Evolutionary conservation across 2,329 filamentous ascomycete species (phyloP).

Genomic region (Fusarium verrucosum): DNA sequence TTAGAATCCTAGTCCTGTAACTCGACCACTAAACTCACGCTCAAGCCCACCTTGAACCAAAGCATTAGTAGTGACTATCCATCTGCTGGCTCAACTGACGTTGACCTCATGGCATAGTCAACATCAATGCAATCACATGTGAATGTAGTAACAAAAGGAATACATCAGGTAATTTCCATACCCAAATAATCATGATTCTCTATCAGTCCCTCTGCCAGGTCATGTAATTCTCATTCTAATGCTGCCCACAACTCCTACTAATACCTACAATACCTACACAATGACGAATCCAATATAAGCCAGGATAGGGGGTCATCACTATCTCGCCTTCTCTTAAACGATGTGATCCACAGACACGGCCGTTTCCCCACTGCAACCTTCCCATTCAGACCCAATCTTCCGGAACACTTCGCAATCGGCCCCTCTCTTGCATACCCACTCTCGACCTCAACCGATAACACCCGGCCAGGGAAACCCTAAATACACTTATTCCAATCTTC

Average conservation of each 20-base stretch:
- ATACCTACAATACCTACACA: conserved; percentile 2
- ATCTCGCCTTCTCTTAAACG: background rate
- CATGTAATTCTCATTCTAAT: conserved; percentile 11
- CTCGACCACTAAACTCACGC: background rate
- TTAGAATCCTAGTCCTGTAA: background rate
- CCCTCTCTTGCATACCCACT: conserved; percentile 20
- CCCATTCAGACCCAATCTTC: conserved; percentile 18
- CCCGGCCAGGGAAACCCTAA: conserved; percentile 7
- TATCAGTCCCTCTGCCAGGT: no score
- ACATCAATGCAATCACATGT: background rate
- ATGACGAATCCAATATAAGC: background rate
- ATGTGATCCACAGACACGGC: conserved; percentile 16
- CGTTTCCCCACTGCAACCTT: conserved; percentile 24
- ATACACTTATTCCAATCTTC: background rate
- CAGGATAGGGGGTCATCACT: conserved; percentile 1
- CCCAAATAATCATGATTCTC: background rate
- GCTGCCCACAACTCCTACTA: background rate
- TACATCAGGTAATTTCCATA: background rate
- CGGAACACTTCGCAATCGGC: conserved; percentile 18
- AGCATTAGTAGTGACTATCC: background rate
- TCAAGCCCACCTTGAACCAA: background rate
- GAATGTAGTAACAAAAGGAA: no score
- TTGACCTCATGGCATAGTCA: no score
- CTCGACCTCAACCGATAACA: conserved; percentile 29
- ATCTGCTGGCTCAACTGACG: background rate